Conservation (phyloP, 225 moss, liverwort and hornwort genomes). For the Sphagnum tenellum region DNA sequence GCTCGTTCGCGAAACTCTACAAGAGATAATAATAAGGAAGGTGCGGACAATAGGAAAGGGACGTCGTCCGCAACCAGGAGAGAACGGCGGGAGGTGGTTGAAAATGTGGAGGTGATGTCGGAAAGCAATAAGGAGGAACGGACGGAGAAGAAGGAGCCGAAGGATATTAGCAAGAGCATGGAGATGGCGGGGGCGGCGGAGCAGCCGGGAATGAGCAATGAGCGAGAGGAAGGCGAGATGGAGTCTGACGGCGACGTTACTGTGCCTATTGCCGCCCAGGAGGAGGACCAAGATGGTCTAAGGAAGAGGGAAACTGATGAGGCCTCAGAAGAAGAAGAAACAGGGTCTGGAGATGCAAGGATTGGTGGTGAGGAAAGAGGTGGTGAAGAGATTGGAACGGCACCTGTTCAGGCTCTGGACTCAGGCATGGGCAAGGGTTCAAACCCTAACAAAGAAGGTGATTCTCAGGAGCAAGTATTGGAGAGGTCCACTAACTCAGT, state of each 20-base stretch:
- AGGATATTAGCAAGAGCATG: slow-evolving; percentile 15
- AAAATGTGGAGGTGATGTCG: too few relatives aligned
- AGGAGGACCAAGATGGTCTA: slow-evolving; percentile 20
- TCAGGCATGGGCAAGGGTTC: slow-evolving; percentile 5
- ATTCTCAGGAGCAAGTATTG: slow-evolving; percentile 7
- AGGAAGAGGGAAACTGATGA: slow-evolving; percentile 38
- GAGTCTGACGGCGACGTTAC: slow-evolving; percentile 37
- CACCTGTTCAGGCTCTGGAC: slow-evolving; percentile 2
- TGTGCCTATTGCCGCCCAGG: slow-evolving; percentile 26
- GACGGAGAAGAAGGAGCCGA: slow-evolving; percentile 16
- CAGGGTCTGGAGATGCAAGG: slow-evolving; percentile 7
- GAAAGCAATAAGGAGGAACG: too few relatives aligned
- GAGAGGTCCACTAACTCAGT: slow-evolving; percentile 16
- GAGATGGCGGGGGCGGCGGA: slow-evolving; percentile 18
- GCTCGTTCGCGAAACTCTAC: too few relatives aligned
- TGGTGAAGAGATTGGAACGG: slow-evolving; percentile 14
- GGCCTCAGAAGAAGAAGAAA: slow-evolving; percentile 24
- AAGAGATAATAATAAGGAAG: too few relatives aligned
- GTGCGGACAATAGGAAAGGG: too few relatives aligned
- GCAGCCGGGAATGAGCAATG: slow-evolving; percentile 29
- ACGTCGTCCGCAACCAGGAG: too few relatives aligned
- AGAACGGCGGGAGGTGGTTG: too few relatives aligned
- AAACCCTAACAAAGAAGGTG: slow-evolving; percentile 2
- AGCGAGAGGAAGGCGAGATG: slow-evolving; percentile 85
- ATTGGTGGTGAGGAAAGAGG: slow-evolving; percentile 1